Evolutionary conservation across 176 grass and related monocot genomes (phyloP).

Genomic region (maize (Zea mays)): Zm-B73-REFERENCE-NAM-5.0 NC_050099.1:245263001-245263500

Average conservation of each 20-base stretch:
- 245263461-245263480: slow-evolving; percentile 83
- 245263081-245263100: slow-evolving; percentile 97
- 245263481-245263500: slow-evolving; percentile 82
- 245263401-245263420: slow-evolving; percentile 32
- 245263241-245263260: slow-evolving; percentile 98
- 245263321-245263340: slow-evolving; percentile 83
- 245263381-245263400: slow-evolving; percentile 24
- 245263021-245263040: slow-evolving; percentile 80
- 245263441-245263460: slow-evolving; percentile 35
- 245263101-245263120: slow-evolving; percentile 95
- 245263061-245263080: slow-evolving; percentile 78
- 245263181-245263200: slow-evolving; percentile 63
- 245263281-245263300: slow-evolving; percentile 88
- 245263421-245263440: slow-evolving; percentile 42
- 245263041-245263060: slow-evolving; percentile 79
- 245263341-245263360: slow-evolving; percentile 85
- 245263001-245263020: slow-evolving; percentile 67
- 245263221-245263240: slow-evolving; percentile 93
- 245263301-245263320: slow-evolving; percentile 71
- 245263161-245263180: slow-evolving; percentile 45
- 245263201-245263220: slow-evolving; percentile 96
- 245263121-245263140: slow-evolving; percentile 93
- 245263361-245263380: slow-evolving; percentile 73
- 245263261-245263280: slow-evolving; percentile 94
- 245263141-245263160: slow-evolving; percentile 70